These are phyloP conservation scores for Suhomyces yuchorum DNA, from an alignment of 1,139 yeast genomes.

Conservation along the genomic window DNA sequence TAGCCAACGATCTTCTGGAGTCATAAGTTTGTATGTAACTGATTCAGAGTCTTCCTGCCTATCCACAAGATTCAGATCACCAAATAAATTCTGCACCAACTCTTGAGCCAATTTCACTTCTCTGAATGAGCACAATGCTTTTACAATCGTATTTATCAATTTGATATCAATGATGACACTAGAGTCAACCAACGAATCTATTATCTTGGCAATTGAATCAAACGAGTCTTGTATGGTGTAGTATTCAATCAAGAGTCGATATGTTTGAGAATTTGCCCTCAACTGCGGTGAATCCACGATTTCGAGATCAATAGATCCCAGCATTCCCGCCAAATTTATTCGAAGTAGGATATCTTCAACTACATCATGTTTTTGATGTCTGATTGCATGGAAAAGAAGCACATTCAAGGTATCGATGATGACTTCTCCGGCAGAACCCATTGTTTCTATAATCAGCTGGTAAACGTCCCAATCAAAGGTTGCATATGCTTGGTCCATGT, in stretches of 20 bases:
- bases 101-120: constrained; percentile 15
- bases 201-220: background rate
- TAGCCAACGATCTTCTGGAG: constrained; percentile 20
- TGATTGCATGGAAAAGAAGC: constrained; percentile 30
- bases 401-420: constrained; percentile 23
- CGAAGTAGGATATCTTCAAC: constrained; percentile 14
- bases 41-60: constrained; percentile 16
- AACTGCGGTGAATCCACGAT: background rate
- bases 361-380: constrained; percentile 23
- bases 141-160: constrained; percentile 22
- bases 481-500: constrained; percentile 8
- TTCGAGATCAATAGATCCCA: background rate
- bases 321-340: background rate
- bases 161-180: constrained; percentile 20
- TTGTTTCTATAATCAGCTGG: constrained; percentile 16
- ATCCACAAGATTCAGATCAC: background rate
- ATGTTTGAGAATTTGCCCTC: constrained; percentile 5
- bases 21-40: constrained; percentile 21
- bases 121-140: constrained; percentile 14
- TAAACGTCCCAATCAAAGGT: constrained; percentile 27
- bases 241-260: constrained; percentile 10
- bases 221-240: background rate
- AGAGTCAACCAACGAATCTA: background rate
- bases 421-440: constrained; percentile 1
- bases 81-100: constrained; percentile 3